Evolutionary conservation across 352 stramenopile species (phyloP), one percentile per base, ranked within the genome.

Genomic region (Globisporangium abappressorium): DNA sequence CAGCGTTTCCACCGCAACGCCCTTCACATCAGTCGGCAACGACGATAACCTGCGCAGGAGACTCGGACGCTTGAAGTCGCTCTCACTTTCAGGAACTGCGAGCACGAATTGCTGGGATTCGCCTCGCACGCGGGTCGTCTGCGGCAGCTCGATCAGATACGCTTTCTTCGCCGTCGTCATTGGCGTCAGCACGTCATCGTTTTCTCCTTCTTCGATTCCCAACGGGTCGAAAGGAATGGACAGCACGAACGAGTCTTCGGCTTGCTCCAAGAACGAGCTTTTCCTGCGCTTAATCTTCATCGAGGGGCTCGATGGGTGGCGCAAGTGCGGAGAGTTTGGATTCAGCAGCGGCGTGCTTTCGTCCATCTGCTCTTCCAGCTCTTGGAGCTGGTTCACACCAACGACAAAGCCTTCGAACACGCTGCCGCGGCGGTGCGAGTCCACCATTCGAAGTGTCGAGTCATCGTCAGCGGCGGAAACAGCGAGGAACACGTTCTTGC

Each of bases 341-440:
- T 71, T 72, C 71, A 95, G 73, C 66, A 93, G 64, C 18, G 85
- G 86, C 22, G 85, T 92, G 26, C 69, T 70, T 67, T 93, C 84
- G 41, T 82, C 69, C 5, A 83, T 61, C 1, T 69, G 49, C 6
- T 73, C 62, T n/a, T 77, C 71, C 33, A 76, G 70, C 68, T 90
- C 77, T 57, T 91, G 74, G 0, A 93, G 68, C 51, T 92, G 84
- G 46, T 92, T 90, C 51, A 95, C 84, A 43, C 85, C 87, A 0
- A 95, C 85, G n/a, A 93, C 77, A 61, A 91, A 95, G 8, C 87
- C 87, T 72, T 93, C 82, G 72, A 95, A 93, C 14, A 93, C 80
- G 9, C 72, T 78, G 34, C 79, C 75, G 28, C 73, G 70, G 49
- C 76, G 75, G 58, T 89, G 78, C 3, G 81, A 77, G 51, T 89